These are phyloP conservation scores for Fusarium sp. DNA, from an alignment of 2,329 filamentous ascomycete species.

Conservation along the genomic window DNA sequence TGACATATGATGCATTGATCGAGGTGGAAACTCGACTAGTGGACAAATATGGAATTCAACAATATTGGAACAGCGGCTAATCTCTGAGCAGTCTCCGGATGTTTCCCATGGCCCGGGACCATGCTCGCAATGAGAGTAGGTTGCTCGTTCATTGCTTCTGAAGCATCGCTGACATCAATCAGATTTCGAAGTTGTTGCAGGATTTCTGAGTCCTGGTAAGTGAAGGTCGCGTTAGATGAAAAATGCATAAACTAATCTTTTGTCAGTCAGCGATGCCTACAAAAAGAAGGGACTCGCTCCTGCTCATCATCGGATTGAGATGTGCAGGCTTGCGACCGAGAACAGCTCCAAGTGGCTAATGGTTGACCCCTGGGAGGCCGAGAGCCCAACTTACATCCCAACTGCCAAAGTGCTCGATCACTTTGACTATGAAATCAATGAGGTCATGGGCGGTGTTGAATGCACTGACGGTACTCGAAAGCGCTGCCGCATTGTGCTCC, in stretches of 20 bases:
- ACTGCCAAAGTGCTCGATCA: conserved; percentile 92
- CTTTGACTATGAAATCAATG: conserved; percentile 90
- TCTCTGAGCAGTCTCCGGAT: conserved; percentile 52
- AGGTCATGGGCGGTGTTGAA: conserved; percentile 79
- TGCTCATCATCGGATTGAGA: conserved; percentile 63
- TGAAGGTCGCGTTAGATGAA: conserved; percentile 14
- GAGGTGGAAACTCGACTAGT: neutral
- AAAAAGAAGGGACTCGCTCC: conserved; percentile 55
- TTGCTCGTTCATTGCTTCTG: conserved; percentile 6
- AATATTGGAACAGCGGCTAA: conserved; percentile 4
- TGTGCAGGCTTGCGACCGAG: conserved; percentile 86
- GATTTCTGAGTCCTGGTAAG: conserved; percentile 61
- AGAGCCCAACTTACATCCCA: conserved; percentile 83
- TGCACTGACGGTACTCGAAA: conserved; percentile 74
- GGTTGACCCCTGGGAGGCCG: conserved; percentile 91
- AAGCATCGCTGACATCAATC: conserved; percentile 9
- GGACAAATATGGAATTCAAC: neutral
- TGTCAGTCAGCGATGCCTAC: conserved; percentile 52
- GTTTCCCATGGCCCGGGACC: conserved; percentile 89
- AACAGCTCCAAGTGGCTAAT: conserved; percentile 80
- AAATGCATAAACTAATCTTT: conserved; percentile 1
- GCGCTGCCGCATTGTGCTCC: conserved; percentile 78
- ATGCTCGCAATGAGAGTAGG: conserved; percentile 65
- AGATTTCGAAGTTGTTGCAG: conserved; percentile 84
- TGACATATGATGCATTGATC: neutral